Percentiles rank a stretch among this genome's conserved stretches.
Evolutionary conservation across 331 rosid genomes (phyloP).

Genomic region (Acacia concinna): DNA sequence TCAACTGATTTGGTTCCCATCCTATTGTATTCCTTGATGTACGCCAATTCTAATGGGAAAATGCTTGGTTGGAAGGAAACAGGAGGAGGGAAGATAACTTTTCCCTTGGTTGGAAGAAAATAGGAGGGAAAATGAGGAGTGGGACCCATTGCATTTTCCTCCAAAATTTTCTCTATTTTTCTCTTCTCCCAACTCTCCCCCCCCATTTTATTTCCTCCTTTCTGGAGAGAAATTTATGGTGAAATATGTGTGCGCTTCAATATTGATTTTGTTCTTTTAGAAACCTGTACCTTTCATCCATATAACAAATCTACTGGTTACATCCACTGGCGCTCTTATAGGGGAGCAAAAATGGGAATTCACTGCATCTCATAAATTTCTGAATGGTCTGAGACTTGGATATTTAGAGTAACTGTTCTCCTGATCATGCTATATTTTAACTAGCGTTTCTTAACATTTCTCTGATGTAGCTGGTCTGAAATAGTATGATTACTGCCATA

Average conservation of each 20-base stretch:
- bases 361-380: background rate
- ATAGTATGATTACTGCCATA: background rate
- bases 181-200: too few species aligned
- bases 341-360: background rate
- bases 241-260: background rate
- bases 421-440: background rate
- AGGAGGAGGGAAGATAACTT: too few species aligned
- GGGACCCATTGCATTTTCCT: too few species aligned
- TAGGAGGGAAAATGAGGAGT: too few species aligned
- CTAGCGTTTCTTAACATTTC: background rate
- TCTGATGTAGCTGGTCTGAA: background rate
- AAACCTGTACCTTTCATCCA: background rate
- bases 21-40: too few species aligned
- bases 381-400: background rate
- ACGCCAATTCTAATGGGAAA: too few species aligned
- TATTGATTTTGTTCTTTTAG: background rate
- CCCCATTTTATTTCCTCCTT: background rate
- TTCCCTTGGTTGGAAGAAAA: too few species aligned
- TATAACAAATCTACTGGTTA: background rate
- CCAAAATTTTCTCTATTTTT: too few species aligned
- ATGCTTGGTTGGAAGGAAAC: too few species aligned
- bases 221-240: too few species aligned
- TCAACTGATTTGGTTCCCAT: too few species aligned
- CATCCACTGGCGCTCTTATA: background rate
- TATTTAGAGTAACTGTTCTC: background rate